Conservation (phyloP, 768 basidiomycete species). For the Russula lepida region DNA sequence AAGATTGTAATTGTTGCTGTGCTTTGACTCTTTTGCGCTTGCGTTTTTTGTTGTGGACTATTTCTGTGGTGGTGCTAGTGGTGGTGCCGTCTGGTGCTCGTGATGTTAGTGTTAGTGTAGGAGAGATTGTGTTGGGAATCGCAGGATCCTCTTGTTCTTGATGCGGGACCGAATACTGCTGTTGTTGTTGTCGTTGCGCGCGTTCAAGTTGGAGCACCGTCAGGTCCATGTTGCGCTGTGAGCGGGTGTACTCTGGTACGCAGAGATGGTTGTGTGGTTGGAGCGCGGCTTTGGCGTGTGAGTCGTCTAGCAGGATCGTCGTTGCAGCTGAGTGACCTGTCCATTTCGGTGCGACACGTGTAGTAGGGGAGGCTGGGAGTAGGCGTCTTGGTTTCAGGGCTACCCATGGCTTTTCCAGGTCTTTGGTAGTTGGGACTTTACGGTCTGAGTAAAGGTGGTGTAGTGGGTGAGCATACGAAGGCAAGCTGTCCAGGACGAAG, state of each 20-base stretch:
- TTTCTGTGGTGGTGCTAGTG: not conserved
- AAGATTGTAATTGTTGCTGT: not conserved
- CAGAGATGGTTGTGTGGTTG: slow-evolving; percentile 82
- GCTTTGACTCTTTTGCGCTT: not conserved
- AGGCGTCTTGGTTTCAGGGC: slow-evolving; percentile 23
- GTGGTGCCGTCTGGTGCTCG: not conserved
- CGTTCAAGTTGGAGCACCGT: slow-evolving; percentile 21
- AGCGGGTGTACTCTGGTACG: slow-evolving; percentile 54
- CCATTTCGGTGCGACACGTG: not conserved
- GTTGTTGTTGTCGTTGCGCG: not conserved
- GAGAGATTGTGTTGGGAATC: not conserved
- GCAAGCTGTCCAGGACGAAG: slow-evolving; percentile 20
- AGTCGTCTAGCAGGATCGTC: slow-evolving; percentile 47
- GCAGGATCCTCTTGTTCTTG: slow-evolving; percentile 17
- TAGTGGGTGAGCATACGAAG: not conserved
- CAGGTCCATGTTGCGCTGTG: slow-evolving; percentile 36
- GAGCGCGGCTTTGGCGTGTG: slow-evolving; percentile 45
- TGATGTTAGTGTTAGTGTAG: not conserved
- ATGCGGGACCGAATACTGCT: slow-evolving; percentile 8
- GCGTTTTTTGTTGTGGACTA: not conserved
- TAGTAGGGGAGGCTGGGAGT: not conserved
- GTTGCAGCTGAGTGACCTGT: slow-evolving; percentile 36
- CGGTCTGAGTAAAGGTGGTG: slow-evolving; percentile 14
- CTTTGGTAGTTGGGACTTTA: slow-evolving; percentile 58
- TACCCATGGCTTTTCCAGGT: slow-evolving; percentile 64